phyloP scores from a whole-genome alignment of 2,329 filamentous ascomycete genomes.

The Arthrobotrys megalospora region DNA sequence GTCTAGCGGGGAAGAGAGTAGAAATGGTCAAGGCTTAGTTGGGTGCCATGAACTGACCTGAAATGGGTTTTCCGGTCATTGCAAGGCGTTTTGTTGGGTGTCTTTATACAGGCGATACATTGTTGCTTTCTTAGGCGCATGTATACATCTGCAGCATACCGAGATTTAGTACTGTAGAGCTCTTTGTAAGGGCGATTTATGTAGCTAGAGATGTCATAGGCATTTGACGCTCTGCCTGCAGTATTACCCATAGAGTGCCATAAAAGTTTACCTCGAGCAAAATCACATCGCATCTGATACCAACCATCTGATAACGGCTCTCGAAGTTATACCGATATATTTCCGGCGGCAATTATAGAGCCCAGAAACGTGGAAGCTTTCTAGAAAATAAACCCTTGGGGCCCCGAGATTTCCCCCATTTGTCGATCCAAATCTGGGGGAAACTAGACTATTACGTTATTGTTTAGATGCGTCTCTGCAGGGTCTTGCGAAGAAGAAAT shows the following conservation, averaged over 20 bases:
- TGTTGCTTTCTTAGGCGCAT: not conserved
- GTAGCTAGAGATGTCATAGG: no score
- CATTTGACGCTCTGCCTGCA: not conserved
- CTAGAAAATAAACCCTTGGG: not conserved
- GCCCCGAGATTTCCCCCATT: not conserved
- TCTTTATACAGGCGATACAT: conserved; percentile 6
- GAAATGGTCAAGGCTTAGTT: conserved; percentile 60
- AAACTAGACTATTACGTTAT: conserved; percentile 13
- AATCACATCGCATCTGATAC: conserved; percentile 10
- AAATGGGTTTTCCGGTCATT: not conserved
- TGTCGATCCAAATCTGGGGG: not conserved
- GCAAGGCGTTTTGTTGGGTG: conserved; percentile 5
- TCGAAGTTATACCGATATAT: conserved; percentile 4
- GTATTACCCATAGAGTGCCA: not conserved
- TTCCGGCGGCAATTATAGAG: conserved; percentile 6
- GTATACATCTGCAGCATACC: not conserved
- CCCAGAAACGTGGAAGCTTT: not conserved
- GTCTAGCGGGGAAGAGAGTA: conserved; percentile 79
- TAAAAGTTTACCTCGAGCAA: not conserved
- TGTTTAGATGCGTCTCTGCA: not conserved
- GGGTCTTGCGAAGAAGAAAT: not conserved
- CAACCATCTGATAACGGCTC: not conserved
- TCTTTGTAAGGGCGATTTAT: no score
- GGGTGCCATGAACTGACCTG: not conserved
- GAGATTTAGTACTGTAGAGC: not conserved